Base-by-base conservation (phyloP, 2,329 filamentous ascomycete species). In the Aspergillus sergii region DNA sequence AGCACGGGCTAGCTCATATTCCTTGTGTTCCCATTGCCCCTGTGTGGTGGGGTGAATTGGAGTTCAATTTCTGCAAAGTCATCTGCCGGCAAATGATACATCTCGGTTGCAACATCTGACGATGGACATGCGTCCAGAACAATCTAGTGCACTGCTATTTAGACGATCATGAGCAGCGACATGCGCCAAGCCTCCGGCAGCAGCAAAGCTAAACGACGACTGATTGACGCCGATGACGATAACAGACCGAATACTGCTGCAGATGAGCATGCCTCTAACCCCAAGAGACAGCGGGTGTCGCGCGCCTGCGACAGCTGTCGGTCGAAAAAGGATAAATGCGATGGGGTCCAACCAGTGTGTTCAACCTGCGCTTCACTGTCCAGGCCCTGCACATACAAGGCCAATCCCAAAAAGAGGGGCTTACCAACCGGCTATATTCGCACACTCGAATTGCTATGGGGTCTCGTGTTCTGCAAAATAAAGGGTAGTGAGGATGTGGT, bases 391-490 rank as follows among this genome's bases (percentile, higher is more conserved):
- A 88, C 89, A 19, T 94, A 93, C 74, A 87, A 90, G 65, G 85
- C 89, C 59, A 88, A 87, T 59, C 88, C 89, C 9, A 92, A 92
- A 77, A 93, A 93, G 75, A 84, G 91, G 66, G 91, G 91, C 4
- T 87, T 94, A 12, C 91, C 91, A 69, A 91, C 91, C n/a, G 91
- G 91, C 19, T 93, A 93, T 72, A 89, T 94, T 60, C 85, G 90
- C 39, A 90, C 89, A 0, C 81, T 94, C 21, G 91, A 94, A 75
- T 76, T 91, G 50, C 85, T 89, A 11, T 82, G 91, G 60, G 89
- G 88, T 14, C 88, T 88, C 81, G 78, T 91, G 1, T 89, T 92
- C 64, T 84, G 87, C 63, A 85, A 85, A 60, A 83, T 88, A 41
- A 82, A 86, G 16, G 86, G 84, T 11, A 84, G 82, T 55, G 89